A percentile compares a stretch with the other conserved stretches of the same genome.
These are phyloP conservation scores for Astrothelium subdiscretum DNA, from an alignment of 495 filamentous ascomycete species.

Conservation along the genomic window DNA sequence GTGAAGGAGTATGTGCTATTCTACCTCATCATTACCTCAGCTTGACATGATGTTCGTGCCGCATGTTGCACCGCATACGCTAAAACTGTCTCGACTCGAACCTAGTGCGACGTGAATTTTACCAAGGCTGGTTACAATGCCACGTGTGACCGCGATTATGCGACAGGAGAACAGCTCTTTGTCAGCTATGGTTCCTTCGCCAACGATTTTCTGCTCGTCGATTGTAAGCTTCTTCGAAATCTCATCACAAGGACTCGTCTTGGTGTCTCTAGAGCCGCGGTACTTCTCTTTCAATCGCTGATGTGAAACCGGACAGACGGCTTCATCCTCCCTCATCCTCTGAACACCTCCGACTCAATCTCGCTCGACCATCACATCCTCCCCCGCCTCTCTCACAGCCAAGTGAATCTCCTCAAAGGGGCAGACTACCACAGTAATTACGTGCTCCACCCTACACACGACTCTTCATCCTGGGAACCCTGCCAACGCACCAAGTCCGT, in stretches of 20 bases:
- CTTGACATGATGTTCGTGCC: slow-evolving; percentile 2
- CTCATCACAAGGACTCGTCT: neutral
- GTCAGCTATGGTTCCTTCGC: slow-evolving; percentile 68
- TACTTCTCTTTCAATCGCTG: neutral
- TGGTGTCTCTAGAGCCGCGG: neutral
- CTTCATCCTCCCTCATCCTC: slow-evolving; percentile 46
- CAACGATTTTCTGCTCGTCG: slow-evolving; percentile 66
- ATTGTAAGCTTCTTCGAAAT: slow-evolving; percentile 40
- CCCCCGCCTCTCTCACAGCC: slow-evolving; percentile 23
- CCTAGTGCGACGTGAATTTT: slow-evolving; percentile 51
- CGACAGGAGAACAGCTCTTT: slow-evolving; percentile 57
- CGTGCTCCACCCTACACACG: slow-evolving; percentile 39
- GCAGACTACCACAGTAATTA: slow-evolving; percentile 53
- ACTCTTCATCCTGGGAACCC: slow-evolving; percentile 27
- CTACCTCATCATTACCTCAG: slow-evolving; percentile 2
- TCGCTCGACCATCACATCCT: slow-evolving; percentile 59
- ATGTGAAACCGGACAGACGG: slow-evolving; percentile 41
- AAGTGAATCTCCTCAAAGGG: slow-evolving; percentile 41
- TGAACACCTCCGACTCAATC: slow-evolving; percentile 48
- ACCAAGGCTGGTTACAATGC: slow-evolving; percentile 49
- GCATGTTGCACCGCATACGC: neutral
- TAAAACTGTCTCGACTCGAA: neutral
- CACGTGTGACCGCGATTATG: slow-evolving; percentile 40
- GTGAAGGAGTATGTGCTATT: slow-evolving; percentile 33
- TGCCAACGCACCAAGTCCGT: slow-evolving; percentile 67